Evolutionary conservation across 2,329 filamentous ascomycete genomes (phyloP).

Genomic region (Lachnellula hyalina): DNA sequence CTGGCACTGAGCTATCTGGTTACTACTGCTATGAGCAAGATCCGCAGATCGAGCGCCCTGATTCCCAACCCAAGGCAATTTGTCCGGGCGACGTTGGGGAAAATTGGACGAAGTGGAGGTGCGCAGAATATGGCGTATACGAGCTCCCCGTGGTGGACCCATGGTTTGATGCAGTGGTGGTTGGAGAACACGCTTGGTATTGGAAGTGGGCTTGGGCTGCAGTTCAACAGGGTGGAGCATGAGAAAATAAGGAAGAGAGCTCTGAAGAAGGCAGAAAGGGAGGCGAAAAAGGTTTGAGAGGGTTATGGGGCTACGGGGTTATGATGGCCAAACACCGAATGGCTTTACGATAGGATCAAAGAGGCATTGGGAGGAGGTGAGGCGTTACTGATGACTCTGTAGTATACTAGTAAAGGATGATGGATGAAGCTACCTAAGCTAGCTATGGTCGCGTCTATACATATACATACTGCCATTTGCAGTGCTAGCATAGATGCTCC

Average conservation of each 20-base stretch:
- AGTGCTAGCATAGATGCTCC: no score
- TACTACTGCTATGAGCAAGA: constrained; percentile 95
- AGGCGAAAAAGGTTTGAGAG: constrained; percentile 47
- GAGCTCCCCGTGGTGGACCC: constrained; percentile 89
- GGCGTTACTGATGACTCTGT: no score
- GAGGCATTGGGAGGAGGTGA: no score
- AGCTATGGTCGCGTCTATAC: no score
- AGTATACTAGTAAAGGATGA: no score
- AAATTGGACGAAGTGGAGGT: constrained; percentile 72
- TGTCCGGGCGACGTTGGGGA: constrained; percentile 70
- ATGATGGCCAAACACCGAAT: no score
- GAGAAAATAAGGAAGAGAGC: constrained; percentile 62
- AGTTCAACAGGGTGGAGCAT: constrained; percentile 61
- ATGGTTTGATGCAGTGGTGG: constrained; percentile 82
- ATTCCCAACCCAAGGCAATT: constrained; percentile 81
- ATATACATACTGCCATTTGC: no score
- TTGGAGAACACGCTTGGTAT: constrained; percentile 57
- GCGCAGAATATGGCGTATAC: constrained; percentile 77
- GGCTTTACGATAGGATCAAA: no score
- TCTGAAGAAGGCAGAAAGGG: constrained; percentile 64
- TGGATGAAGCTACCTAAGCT: no score
- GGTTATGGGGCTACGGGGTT: no score
- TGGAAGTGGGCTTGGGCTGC: constrained; percentile 51
- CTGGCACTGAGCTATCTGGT: constrained; percentile 89
- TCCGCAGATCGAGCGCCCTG: constrained; percentile 69